Evolutionary conservation across 2,329 filamentous ascomycete genomes (phyloP), one percentile per base, ranked within the genome.

Genomic region (Phyllosticta citribraziliensis): DNA sequence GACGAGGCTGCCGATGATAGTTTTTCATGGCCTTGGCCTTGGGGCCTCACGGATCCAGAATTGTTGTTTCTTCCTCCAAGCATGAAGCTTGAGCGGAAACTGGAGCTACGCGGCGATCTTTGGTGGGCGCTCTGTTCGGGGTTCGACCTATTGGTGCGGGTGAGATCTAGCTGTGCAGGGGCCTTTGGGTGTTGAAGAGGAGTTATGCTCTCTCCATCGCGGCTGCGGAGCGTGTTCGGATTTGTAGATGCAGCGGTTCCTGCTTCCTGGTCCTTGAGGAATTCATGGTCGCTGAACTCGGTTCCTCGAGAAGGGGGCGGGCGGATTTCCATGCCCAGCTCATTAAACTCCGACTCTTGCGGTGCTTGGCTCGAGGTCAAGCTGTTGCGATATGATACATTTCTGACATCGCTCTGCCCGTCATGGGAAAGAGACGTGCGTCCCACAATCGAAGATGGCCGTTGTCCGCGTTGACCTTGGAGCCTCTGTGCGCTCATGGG

Each of bases 401-500:
- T 66, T n/a, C 62, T 66, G n/a, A 65, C 62, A 51, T 74, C 72
- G 63, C 62, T 68, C 9, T 67, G 63, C 52, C 68, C 67, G 60
- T 71, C 70, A 27, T 67, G 65, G 59, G 72, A 70, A 40, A 73
- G 65, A 27, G 70, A 71, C 57, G 65, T 64, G 24, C 70, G 70
- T 57, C 70, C 73, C 52, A 73, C 69, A 19, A 72, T 64, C 24
- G 72, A 73, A 27, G 70, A 74, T 47, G 79, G 80, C 55, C 79
- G 78, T 66, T 79, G 84, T 65, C 87, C 86, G 72, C 93, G 82
- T 75, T 97, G 94, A 60, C 91, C 91, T 75, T 97, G 93, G 57
- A 97, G 79, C 72, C 91, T 88, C 73, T 96, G 91, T 24, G 93
- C 96, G 76, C 92, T 97, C 91, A 99, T 96, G 50, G 94, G 94